These are phyloP conservation scores for Lichtheimia hyalospora DNA, from an alignment of 371 early-diverging fungal genomes.

Conservation along the genomic window DNA sequence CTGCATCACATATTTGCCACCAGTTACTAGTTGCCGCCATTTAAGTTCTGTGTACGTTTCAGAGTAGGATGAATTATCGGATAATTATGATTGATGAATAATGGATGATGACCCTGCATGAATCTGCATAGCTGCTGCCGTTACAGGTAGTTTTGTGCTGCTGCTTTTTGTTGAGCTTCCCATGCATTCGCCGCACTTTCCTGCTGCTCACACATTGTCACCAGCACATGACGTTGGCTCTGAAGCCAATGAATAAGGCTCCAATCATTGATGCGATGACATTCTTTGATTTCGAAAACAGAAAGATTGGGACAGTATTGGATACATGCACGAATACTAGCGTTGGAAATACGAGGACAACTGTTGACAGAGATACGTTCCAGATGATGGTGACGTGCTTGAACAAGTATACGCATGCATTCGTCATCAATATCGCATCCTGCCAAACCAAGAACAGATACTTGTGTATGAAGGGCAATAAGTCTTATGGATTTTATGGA, in stretches of 20 bases:
- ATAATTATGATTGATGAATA: no score
- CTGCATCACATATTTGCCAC: no score
- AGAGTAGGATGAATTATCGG: no score
- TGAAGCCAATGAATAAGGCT: constrained; percentile 36
- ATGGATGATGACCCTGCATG: no score
- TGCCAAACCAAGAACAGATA: constrained; percentile 54
- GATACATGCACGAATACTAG: constrained; percentile 45
- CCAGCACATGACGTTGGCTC: constrained; percentile 26
- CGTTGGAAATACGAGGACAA: constrained; percentile 50
- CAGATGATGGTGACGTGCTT: constrained; percentile 33
- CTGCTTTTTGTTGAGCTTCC: constrained; percentile 14
- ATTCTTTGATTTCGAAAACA: constrained; percentile 63
- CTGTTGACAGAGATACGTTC: constrained; percentile 60
- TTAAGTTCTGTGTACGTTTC: no score
- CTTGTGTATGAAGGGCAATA: constrained; percentile 49
- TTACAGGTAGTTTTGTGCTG: no score
- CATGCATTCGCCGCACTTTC: constrained; percentile 33
- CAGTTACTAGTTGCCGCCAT: no score
- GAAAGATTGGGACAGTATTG: constrained; percentile 51
- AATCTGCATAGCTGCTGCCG: no score
- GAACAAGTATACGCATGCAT: constrained; percentile 48
- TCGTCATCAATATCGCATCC: constrained; percentile 60
- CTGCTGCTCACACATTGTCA: constrained; percentile 46
- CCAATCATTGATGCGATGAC: constrained; percentile 46
- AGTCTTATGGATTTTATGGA: constrained; percentile 47